phyloP scores from a whole-genome alignment of 2,329 filamentous ascomycete genomes.

The Geosmithia putterillii region DNA sequence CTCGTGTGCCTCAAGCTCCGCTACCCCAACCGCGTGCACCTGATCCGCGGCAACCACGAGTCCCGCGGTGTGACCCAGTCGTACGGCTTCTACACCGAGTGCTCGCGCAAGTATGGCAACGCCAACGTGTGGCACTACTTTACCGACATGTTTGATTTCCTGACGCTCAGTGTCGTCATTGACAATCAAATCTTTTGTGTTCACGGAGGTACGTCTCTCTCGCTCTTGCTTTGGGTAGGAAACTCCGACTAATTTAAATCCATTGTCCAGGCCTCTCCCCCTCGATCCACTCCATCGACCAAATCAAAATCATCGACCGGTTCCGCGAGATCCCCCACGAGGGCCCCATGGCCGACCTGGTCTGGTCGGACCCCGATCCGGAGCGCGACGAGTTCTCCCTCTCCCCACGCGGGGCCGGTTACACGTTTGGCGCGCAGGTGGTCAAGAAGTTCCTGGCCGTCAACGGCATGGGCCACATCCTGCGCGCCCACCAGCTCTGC shows the following conservation, averaged over 20 bases:
- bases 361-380: constrained; percentile 97
- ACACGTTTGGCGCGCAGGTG: constrained; percentile 95
- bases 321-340: constrained; percentile 98
- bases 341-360: constrained; percentile 97
- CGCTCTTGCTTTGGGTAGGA: background rate
- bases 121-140: constrained; percentile 99
- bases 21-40: constrained; percentile 87
- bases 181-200: constrained; percentile 99
- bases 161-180: constrained; percentile 93
- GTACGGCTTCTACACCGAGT: constrained; percentile 98
- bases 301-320: constrained; percentile 98
- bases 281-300: constrained; percentile 94
- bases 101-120: constrained; percentile 94
- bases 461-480: constrained; percentile 94
- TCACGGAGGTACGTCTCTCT: constrained; percentile 55
- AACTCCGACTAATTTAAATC: too few species aligned
- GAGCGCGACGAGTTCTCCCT: constrained; percentile 95
- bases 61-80: constrained; percentile 96
- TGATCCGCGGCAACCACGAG: constrained; percentile 97
- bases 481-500: constrained; percentile 95
- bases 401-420: constrained; percentile 84
- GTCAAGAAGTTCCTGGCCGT: constrained; percentile 97
- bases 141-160: constrained; percentile 99
- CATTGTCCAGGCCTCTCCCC: constrained; percentile 67
- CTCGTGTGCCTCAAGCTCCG: constrained; percentile 57